Evolutionary conservation across 1,139 yeast genomes (phyloP).

Genomic region (Hemisphaericaspora xylanilytica): DNA sequence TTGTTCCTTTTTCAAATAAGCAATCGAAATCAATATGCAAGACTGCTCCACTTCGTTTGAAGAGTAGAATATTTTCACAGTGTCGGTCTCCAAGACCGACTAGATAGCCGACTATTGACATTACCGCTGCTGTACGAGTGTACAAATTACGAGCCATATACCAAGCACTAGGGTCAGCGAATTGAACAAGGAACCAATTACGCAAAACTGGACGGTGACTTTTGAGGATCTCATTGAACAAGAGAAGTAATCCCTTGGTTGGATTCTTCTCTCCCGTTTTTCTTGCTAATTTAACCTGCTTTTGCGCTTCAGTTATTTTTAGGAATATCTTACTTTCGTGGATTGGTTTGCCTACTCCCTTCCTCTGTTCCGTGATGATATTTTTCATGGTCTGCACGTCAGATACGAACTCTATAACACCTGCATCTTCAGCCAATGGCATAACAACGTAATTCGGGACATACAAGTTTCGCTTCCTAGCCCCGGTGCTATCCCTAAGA

Average conservation of each 20-base stretch:
- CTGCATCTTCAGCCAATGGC: conserved; percentile 83
- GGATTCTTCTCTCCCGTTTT: conserved; percentile 11
- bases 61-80: conserved; percentile 82
- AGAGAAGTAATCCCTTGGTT: conserved; percentile 20
- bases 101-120: conserved; percentile 96
- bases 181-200: conserved; percentile 84
- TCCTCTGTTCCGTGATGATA: conserved; percentile 49
- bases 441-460: conserved; percentile 87
- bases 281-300: conserved; percentile 26
- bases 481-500: conserved; percentile 62
- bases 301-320: conserved; percentile 42
- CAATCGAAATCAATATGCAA: conserved; percentile 97
- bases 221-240: conserved; percentile 31
- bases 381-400: conserved; percentile 79
- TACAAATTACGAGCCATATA: conserved; percentile 71
- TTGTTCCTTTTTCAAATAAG: conserved; percentile 79
- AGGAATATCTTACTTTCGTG: conserved; percentile 35
- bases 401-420: conserved; percentile 90
- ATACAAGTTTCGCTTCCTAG: conserved; percentile 66
- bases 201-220: conserved; percentile 74
- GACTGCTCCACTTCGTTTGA: conserved; percentile 72
- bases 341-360: conserved; percentile 32
- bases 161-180: conserved; percentile 91
- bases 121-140: conserved; percentile 84
- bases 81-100: conserved; percentile 94